phyloP scores from a whole-genome alignment of 257 asterid genomes.

The Penstemon barbatus region DNA sequence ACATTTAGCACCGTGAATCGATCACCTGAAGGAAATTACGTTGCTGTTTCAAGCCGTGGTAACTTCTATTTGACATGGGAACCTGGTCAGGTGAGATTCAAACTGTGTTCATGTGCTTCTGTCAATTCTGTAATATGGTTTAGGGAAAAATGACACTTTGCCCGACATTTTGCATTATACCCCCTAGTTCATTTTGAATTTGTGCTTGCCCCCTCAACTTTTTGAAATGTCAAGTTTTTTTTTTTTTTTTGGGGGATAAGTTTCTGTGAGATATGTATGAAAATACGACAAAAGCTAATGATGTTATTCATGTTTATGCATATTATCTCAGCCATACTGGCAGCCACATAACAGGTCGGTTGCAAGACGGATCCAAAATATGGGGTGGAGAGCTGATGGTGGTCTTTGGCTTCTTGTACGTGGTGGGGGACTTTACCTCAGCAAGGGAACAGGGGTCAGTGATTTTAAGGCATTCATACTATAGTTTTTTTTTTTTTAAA shows the following conservation, averaged over 20 bases:
- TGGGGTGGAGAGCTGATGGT: slow-evolving; percentile 99
- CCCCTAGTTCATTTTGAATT: too few species aligned
- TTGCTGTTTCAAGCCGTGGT: slow-evolving; percentile 99
- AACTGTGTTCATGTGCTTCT: slow-evolving; percentile 9
- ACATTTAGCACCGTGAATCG: slow-evolving; percentile 89
- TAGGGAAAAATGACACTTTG: too few species aligned
- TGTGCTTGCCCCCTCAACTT: neutral
- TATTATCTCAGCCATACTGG: slow-evolving; percentile 75
- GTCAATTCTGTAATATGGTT: slow-evolving; percentile 6
- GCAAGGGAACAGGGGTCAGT: slow-evolving; percentile 93
- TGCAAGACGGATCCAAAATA: slow-evolving; percentile 94
- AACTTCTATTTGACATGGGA: slow-evolving; percentile 98
- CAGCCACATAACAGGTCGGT: slow-evolving; percentile 96
- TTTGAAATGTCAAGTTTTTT: neutral
- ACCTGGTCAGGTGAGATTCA: slow-evolving; percentile 88
- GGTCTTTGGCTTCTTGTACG: slow-evolving; percentile 99
- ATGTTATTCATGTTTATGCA: slow-evolving; percentile 19
- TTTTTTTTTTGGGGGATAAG: neutral
- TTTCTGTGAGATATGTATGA: slow-evolving; percentile 10
- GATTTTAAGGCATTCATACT: slow-evolving; percentile 6
- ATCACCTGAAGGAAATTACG: slow-evolving; percentile 94
- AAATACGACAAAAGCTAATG: slow-evolving; percentile 23
- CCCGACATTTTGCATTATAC: too few species aligned
- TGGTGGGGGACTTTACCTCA: slow-evolving; percentile 97
- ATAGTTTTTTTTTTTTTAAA: neutral